phyloP scores from a whole-genome alignment of 495 filamentous ascomycete species.

The Aspergillus hancockii region DNA sequence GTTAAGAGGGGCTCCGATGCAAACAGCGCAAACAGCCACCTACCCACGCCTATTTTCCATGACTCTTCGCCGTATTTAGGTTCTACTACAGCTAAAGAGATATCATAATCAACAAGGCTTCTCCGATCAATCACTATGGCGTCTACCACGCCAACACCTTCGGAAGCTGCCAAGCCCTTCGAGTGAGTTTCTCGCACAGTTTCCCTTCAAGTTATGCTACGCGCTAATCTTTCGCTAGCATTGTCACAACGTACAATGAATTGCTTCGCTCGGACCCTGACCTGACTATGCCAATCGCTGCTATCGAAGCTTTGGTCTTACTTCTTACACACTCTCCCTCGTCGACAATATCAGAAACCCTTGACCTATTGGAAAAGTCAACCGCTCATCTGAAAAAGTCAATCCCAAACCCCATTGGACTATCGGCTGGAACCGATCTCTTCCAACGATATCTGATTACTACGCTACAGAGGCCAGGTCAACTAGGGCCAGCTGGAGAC shows the following conservation, averaged over 20 bases:
- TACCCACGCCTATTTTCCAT: constrained; percentile 38
- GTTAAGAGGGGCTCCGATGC: constrained; percentile 35
- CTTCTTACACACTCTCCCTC: constrained; percentile 74
- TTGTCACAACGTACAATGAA: constrained; percentile 60
- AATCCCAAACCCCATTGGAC: constrained; percentile 81
- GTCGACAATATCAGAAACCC: constrained; percentile 88
- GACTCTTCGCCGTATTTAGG: constrained; percentile 23
- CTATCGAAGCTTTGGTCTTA: constrained; percentile 89
- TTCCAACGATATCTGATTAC: constrained; percentile 92
- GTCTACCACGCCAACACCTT: constrained; percentile 26
- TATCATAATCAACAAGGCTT: not conserved
- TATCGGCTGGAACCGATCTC: constrained; percentile 91
- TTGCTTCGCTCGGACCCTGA: constrained; percentile 69
- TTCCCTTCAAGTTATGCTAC: not conserved
- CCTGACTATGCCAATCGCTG: constrained; percentile 92
- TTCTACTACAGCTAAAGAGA: constrained; percentile 3
- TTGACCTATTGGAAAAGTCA: constrained; percentile 76
- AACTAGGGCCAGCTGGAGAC: constrained; percentile 57
- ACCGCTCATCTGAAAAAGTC: constrained; percentile 71
- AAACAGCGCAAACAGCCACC: constrained; percentile 46
- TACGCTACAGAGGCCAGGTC: constrained; percentile 58
- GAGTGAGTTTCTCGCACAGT: constrained; percentile 36
- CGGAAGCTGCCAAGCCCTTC: constrained; percentile 38
- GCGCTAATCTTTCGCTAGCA: constrained; percentile 38
- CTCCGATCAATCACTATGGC: constrained; percentile 33